Base-by-base conservation (phyloP, 192 early-diverging fungal genomes). In the Rhizophagus prolifer region DNA sequence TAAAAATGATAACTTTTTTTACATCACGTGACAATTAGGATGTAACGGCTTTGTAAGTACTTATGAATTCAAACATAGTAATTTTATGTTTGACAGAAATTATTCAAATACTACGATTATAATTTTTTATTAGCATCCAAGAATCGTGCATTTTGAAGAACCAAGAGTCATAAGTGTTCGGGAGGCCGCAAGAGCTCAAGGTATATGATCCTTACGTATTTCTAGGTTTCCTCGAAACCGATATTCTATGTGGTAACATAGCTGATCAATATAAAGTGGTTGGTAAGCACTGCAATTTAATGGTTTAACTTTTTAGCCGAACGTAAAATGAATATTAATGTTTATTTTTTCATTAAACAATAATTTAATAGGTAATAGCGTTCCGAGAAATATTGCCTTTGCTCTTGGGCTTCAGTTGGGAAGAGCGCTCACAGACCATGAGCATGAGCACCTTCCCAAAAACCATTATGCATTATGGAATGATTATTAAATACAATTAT, bases 141-240 rank as follows among this genome's bases (percentile, higher is more conserved):
- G 65, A 36, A 36, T 23, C 13, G 60, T 81, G 14, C 80, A 81
- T 44, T 81, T 74, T 46, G 25, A 44, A n/a, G 80, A 81, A 59
- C 70, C 75, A 41, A 69, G 80, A 31, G 13, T 78, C 65, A 30
- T 81, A 38, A 78, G 61, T 60, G 47, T 81, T 36, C 69, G 80
- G 1, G 80, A 81, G 41, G 68, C 62, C 31, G 80, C 80, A 34
- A 31, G 80, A 12, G 80, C 76, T 21, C 80, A 81, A 72, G 80
- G 80, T 73, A 69, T 2, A 73, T 26, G 26, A 14, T 70, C 41
- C 4, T 79, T 31, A 62, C 6, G 58, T 65, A 14, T 26, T 38
- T 66, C 12, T 25, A 81, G 80, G 80, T 12, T 81, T 81, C 46
- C 44, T 81, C 26, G 80, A 81, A 62, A 58, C 61, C 1, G 80